Evolutionary conservation across 345 rosid genomes (phyloP).

Genomic region (Eucalyptus tenuipes): DNA sequence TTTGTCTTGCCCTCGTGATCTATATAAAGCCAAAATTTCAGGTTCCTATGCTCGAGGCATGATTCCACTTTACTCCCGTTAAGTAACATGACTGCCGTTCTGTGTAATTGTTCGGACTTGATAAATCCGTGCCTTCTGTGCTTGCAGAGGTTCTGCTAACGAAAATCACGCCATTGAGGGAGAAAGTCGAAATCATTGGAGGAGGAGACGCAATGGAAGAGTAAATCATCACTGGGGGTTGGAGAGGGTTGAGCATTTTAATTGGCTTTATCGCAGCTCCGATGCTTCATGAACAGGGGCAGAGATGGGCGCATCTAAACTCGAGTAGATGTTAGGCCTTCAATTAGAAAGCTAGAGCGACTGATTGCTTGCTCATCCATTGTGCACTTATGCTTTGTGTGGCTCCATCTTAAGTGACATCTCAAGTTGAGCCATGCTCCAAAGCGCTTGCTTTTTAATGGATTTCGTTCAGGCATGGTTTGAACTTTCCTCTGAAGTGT

Average conservation of each 20-base stretch:
- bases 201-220: constrained; percentile 13
- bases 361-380: background rate
- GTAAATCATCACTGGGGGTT: background rate
- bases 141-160: constrained; percentile 7
- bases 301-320: no score
- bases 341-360: background rate
- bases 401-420: background rate
- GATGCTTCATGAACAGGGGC: background rate
- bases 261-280: background rate
- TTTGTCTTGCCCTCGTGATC: background rate
- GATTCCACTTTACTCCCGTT: background rate
- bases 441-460: background rate
- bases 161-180: constrained; percentile 3
- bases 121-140: no score
- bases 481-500: background rate
- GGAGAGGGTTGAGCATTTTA: background rate
- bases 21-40: background rate
- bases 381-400: background rate
- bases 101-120: background rate
- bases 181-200: background rate
- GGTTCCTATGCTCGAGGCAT: background rate
- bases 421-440: background rate
- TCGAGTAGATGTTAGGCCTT: background rate
- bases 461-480: background rate
- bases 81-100: background rate